A percentile compares a stretch with the other conserved stretches of the same genome.
phyloP scores from a whole-genome alignment of 2,329 filamentous ascomycete genomes.

The Hypoxylon sp. region DNA sequence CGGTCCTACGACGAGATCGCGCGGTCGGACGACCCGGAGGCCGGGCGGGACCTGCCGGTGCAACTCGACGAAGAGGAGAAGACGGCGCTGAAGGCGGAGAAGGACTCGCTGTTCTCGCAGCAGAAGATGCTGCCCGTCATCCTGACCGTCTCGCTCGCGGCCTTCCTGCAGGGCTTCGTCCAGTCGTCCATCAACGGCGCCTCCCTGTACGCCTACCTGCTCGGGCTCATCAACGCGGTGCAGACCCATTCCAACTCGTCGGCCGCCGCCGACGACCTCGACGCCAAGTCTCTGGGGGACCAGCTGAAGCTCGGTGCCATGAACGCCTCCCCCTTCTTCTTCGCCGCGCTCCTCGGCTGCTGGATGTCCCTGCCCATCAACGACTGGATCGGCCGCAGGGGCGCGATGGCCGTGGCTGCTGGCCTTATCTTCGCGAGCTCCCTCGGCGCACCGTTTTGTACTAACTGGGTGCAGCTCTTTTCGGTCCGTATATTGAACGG shows the following conservation, averaged over 20 bases:
- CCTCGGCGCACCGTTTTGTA: constrained; percentile 47
- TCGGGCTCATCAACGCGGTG: constrained; percentile 8
- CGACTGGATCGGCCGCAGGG: constrained; percentile 51
- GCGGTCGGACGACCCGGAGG: constrained; percentile 36
- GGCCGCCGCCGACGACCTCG: neutral
- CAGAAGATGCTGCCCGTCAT: constrained; percentile 51
- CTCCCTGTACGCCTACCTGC: constrained; percentile 42
- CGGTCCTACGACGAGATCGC: constrained; percentile 51
- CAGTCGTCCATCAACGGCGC: constrained; percentile 55
- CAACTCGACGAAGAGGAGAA: constrained; percentile 49
- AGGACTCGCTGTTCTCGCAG: constrained; percentile 51
- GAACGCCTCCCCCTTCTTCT: constrained; percentile 52
- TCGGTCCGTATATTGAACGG: constrained; percentile 50
- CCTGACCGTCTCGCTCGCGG: constrained; percentile 53
- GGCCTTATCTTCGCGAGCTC: constrained; percentile 52
- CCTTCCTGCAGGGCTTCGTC: constrained; percentile 55
- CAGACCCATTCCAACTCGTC: neutral
- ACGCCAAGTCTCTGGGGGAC: constrained; percentile 19
- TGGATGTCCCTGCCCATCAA: constrained; percentile 53
- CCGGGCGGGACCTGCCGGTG: constrained; percentile 43
- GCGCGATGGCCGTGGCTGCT: constrained; percentile 51
- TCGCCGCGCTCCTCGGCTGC: constrained; percentile 50
- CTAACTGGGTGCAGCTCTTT: constrained; percentile 46
- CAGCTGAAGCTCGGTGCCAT: constrained; percentile 52
- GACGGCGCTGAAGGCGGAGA: constrained; percentile 48